phyloP scores from a whole-genome alignment of 2,329 filamentous ascomycete species.

The Didymellaceae sp. region DNA sequence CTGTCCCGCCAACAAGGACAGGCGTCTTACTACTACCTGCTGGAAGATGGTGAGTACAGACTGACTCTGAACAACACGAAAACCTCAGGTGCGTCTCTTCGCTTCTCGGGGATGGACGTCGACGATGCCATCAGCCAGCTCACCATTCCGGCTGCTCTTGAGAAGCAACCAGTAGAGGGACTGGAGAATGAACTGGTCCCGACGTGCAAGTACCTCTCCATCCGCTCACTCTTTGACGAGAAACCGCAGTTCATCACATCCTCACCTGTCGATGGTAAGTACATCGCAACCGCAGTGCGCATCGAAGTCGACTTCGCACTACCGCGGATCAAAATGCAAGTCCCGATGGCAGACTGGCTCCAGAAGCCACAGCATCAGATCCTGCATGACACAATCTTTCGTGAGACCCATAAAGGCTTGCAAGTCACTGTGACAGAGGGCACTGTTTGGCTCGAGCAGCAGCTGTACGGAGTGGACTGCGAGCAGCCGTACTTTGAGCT shows the following conservation, averaged over 20 bases:
- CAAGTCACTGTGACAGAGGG: neutral
- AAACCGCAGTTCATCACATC: neutral
- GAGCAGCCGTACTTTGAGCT: neutral
- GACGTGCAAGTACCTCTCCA: neutral
- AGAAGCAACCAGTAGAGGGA: neutral
- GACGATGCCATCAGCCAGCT: constrained; percentile 1
- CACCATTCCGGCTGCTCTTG: constrained; percentile 2
- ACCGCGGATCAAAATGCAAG: constrained; percentile 2
- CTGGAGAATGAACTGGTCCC: neutral
- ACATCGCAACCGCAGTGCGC: constrained; percentile 7
- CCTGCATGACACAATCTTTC: neutral
- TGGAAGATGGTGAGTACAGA: neutral
- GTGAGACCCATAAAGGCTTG: neutral
- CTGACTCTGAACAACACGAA: constrained; percentile 3
- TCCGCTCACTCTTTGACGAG: constrained; percentile 7
- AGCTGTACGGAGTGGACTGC: neutral
- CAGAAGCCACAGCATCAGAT: neutral
- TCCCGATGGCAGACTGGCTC: constrained; percentile 10
- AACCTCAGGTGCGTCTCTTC: neutral
- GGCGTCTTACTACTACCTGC: constrained; percentile 5
- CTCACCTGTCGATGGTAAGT: neutral
- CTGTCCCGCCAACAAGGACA: neutral
- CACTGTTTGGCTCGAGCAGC: neutral
- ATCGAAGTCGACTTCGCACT: constrained; percentile 8
- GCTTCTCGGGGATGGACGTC: constrained; percentile 2